phyloP scores from a whole-genome alignment of 1,284 basidiomycete species.

The Ceratobasidium sp. region DNA sequence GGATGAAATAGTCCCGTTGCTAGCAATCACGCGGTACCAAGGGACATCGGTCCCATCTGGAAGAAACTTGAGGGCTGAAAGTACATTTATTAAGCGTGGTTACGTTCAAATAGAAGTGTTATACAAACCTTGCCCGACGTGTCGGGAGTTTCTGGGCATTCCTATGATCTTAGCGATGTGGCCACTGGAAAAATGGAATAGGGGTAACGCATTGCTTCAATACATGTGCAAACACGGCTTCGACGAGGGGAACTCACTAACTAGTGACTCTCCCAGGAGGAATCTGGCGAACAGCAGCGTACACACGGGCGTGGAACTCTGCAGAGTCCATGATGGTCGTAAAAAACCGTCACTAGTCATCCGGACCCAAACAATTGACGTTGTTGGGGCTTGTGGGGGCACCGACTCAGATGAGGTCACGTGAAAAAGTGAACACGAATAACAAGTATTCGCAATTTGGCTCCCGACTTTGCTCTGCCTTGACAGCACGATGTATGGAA shows the following conservation, averaged over 20 bases:
- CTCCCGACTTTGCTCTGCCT: neutral
- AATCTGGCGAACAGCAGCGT: slow-evolving; percentile 68
- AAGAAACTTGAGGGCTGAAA: slow-evolving; percentile 70
- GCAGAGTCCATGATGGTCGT: slow-evolving; percentile 59
- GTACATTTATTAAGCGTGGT: neutral
- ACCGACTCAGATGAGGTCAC: slow-evolving; percentile 1
- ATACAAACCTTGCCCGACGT: slow-evolving; percentile 79
- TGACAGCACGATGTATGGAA: slow-evolving; percentile 4
- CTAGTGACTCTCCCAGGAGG: slow-evolving; percentile 68
- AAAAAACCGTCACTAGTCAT: neutral
- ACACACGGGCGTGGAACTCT: slow-evolving; percentile 75
- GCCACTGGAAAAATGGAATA: slow-evolving; percentile 53
- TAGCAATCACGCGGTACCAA: slow-evolving; percentile 74
- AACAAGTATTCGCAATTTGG: neutral
- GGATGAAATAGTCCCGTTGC: slow-evolving; percentile 75
- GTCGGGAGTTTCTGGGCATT: slow-evolving; percentile 80
- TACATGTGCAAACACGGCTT: neutral
- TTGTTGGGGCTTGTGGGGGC: slow-evolving; percentile 34
- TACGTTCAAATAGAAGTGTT: neutral
- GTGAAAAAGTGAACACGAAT: slow-evolving; percentile 15
- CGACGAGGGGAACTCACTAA: slow-evolving; percentile 50
- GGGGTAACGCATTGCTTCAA: neutral
- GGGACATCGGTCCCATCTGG: slow-evolving; percentile 64
- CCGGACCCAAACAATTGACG: slow-evolving; percentile 19
- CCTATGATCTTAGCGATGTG: slow-evolving; percentile 84